These are phyloP conservation scores for Neobulgaria alba DNA, from an alignment of 2,329 filamentous ascomycete genomes.

Conservation along the genomic window DNA sequence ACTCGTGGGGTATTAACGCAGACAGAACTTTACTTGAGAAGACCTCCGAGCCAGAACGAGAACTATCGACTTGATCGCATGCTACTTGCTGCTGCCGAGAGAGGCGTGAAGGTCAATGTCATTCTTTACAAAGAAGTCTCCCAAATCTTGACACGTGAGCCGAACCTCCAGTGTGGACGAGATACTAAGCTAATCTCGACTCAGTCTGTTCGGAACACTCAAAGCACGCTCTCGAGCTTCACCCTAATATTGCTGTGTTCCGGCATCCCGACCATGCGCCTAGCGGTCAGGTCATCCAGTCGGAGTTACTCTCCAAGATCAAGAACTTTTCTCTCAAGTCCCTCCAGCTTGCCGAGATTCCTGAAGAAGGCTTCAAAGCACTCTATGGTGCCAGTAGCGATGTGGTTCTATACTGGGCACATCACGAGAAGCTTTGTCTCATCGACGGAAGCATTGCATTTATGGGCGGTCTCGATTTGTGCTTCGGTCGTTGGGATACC, in stretches of 20 bases:
- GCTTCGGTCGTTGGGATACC: conserved; percentile 82
- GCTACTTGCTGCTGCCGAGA: conserved; percentile 71
- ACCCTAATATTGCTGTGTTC: conserved; percentile 82
- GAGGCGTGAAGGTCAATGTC: conserved; percentile 75
- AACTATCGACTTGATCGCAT: conserved; percentile 77
- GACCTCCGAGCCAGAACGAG: conserved; percentile 74
- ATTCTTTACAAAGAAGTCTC: conserved; percentile 92
- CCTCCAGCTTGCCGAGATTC: conserved; percentile 54
- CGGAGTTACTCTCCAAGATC: conserved; percentile 58
- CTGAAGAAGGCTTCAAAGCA: conserved; percentile 64
- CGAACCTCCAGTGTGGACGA: neutral
- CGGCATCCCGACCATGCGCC: conserved; percentile 83
- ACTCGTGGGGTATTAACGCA: too few species aligned
- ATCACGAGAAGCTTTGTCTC: conserved; percentile 84
- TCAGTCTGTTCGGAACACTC: conserved; percentile 63
- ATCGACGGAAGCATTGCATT: conserved; percentile 74
- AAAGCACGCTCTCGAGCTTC: conserved; percentile 70
- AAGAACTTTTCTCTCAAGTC: conserved; percentile 40
- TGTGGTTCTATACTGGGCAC: conserved; percentile 82
- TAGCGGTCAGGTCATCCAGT: conserved; percentile 57
- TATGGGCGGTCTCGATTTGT: conserved; percentile 87
- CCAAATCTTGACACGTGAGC: conserved; percentile 70
- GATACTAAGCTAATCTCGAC: conserved; percentile 26
- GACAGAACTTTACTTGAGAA: conserved; percentile 69
- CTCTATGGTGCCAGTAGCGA: conserved; percentile 70